phyloP scores from a whole-genome alignment of 78 protist genomes.

The Dictyostelium discoideum region DNA sequence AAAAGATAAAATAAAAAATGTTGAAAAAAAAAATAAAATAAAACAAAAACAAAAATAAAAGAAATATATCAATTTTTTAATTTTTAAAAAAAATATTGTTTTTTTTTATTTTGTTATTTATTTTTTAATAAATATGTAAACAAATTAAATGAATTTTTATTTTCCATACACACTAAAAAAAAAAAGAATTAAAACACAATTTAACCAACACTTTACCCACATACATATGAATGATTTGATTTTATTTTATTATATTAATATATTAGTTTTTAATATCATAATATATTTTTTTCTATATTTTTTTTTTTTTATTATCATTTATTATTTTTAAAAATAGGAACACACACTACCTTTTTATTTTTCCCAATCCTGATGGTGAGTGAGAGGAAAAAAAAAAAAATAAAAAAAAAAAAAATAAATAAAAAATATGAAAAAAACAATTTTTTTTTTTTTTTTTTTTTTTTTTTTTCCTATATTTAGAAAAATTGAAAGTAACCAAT shows the following conservation, averaged over 20 bases:
- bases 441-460: too few species aligned
- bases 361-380: neutral
- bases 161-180: neutral
- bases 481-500: neutral
- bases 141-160: neutral
- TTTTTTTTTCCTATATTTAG: neutral
- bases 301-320: neutral
- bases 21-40: neutral
- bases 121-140: neutral
- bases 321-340: neutral
- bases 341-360: neutral
- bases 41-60: neutral
- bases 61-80: neutral
- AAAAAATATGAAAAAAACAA: too few species aligned
- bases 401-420: neutral
- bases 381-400: neutral
- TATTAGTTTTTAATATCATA: neutral
- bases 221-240: neutral
- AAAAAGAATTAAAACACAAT: neutral
- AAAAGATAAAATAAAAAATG: neutral
- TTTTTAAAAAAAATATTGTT: neutral
- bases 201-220: neutral
- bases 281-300: too few species aligned
- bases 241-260: neutral
- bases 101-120: neutral